Percentiles rank a stretch among this genome's conserved stretches.
These are phyloP conservation scores for Euphorbia peplus DNA, from an alignment of 345 rosid genomes.

Conservation along the genomic window DNA sequence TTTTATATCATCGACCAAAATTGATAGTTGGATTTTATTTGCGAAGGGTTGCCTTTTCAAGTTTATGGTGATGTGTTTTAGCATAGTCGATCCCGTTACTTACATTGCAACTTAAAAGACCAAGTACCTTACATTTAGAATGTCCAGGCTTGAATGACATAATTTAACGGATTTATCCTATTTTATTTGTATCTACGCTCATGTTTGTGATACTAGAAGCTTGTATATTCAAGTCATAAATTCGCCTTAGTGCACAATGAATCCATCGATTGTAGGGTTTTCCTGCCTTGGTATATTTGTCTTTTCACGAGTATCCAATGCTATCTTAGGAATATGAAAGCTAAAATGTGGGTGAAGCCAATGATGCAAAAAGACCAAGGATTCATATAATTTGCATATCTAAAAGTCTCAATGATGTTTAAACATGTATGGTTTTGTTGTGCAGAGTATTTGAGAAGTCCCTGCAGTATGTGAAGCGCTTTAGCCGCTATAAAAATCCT, in stretches of 20 bases:
- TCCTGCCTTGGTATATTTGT: not conserved
- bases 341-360: not conserved
- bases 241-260: not conserved
- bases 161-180: not conserved
- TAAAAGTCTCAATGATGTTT: not conserved
- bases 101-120: not conserved
- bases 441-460: constrained; percentile 97
- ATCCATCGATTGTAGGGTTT: not conserved
- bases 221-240: not conserved
- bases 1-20: too few species aligned
- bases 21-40: not conserved
- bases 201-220: not conserved
- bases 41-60: not conserved
- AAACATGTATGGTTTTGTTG: constrained; percentile 9
- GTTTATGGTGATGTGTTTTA: not conserved
- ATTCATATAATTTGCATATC: not conserved
- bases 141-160: not conserved
- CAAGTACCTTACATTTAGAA: not conserved
- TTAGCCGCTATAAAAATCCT: constrained; percentile 95
- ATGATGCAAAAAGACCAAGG: not conserved
- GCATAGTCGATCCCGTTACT: not conserved
- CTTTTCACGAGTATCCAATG: too few species aligned
- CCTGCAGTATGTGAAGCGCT: constrained; percentile 94
- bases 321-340: not conserved
- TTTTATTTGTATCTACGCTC: not conserved